Evolutionary conservation across 805 yeast genomes (phyloP), one percentile per base, ranked within the genome.

Genomic region (Pichia exigua): DNA sequence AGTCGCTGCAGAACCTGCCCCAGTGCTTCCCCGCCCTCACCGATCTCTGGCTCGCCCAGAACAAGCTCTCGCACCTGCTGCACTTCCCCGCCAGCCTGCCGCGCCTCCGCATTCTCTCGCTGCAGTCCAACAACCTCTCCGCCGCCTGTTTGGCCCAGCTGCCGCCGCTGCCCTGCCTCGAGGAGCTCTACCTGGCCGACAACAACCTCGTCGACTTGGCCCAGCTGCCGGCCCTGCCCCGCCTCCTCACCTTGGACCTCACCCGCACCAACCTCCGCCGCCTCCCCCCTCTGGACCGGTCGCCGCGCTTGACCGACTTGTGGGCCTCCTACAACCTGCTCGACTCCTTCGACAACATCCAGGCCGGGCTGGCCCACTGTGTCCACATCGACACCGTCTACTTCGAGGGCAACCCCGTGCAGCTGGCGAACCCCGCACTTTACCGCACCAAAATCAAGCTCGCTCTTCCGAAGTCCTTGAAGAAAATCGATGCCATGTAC

Each of bases 321-420:
- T 94, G 99, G 99, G 89, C 95, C 26, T 86, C 96, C 0, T 79
- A 80, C 61, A 94, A 92, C 66, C 67, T 78, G 59, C 66, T 94
- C 22, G 76, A 79, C 35, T 73, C 79, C 42, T 91, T 87, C 66
- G 81, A 82, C 35, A 83, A 88, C 48, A 70, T 94, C 45, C 82
- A 80, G 48, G 65, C 75, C 21, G 83, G 88, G 63, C 74, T 94
- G 54, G 80, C 82, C 15, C 70, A 71, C 41, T 70, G 88, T 48
- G 77, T 80, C 1, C 72, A 77, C 7, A 72, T 94, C 49, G 95
- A 89, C 48, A 89, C 96, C 0, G 96, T 94, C 6, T 94, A 94
- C 64, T 81, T 94, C 57, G 99, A 94, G 68, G 92, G 94, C 10
- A 92, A 92, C 63, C 98, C 98, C 3, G 65, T 94, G 20, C 97